phyloP scores from a whole-genome alignment of 2,329 filamentous ascomycete species.

The Cryoendolithus antarcticus region DNA sequence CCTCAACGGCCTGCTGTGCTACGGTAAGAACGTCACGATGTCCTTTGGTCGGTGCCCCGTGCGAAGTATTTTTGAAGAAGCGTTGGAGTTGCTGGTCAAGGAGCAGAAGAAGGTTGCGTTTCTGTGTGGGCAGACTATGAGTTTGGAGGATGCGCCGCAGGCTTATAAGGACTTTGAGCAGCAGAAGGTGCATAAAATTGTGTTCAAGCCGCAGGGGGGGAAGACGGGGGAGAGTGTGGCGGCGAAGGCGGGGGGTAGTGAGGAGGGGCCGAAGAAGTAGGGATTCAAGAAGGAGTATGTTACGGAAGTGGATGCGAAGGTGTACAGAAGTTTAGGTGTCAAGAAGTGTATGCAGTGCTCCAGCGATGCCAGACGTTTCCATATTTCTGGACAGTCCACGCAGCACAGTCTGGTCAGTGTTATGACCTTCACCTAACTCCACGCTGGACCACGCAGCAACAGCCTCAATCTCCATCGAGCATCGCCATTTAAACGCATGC shows the following conservation, averaged over 20 bases:
- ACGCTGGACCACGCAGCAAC: no score
- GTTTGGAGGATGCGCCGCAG: slow-evolving; percentile 37
- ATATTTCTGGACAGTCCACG: no score
- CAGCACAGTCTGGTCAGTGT: no score
- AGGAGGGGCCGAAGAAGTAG: no score
- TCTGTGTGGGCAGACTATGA: slow-evolving; percentile 42
- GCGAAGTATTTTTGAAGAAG: slow-evolving; percentile 36
- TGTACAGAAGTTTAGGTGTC: no score
- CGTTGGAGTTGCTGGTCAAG: slow-evolving; percentile 32
- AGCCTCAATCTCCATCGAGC: no score
- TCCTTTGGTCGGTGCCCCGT: slow-evolving; percentile 41
- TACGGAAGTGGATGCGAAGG: no score
- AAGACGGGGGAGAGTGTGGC: slow-evolving; percentile 2
- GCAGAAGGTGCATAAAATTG: slow-evolving; percentile 41
- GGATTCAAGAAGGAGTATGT: no score
- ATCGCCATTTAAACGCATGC: no score
- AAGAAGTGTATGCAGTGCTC: no score
- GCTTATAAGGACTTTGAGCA: slow-evolving; percentile 42
- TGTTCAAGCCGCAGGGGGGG: slow-evolving; percentile 30
- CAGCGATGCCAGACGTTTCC: no score
- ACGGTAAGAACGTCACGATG: slow-evolving; percentile 38
- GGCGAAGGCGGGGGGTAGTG: slow-evolving; percentile 1
- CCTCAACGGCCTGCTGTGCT: slow-evolving; percentile 36
- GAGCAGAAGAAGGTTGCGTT: slow-evolving; percentile 40
- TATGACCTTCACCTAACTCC: no score